Base-by-base conservation (phyloP, 148 eudicot genomes). In the Persicaria tinctoria region DNA sequence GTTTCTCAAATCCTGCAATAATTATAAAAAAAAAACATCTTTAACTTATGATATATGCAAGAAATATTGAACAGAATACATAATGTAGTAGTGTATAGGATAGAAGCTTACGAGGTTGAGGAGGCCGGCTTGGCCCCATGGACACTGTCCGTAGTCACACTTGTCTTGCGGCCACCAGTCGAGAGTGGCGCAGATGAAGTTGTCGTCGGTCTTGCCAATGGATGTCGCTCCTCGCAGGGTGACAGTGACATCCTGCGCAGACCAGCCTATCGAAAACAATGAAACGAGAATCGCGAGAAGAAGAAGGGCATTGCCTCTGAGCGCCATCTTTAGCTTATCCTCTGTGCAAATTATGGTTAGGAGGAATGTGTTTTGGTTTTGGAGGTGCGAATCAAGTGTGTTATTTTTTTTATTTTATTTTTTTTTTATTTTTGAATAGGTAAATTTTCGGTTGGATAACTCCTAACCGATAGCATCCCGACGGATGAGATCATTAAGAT, bases 81-180 rank as follows among this genome's bases (percentile, higher is more conserved):
- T 10, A 11, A 18, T 46, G 12, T 66, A 16, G 11, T 8, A 27
- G 17, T 41, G 20, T 8, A 23, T 2, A 44, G 13, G 51, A 5
- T 4, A 18, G 4, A 3, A 5, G 41, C 72, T n/a, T 82, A 89
- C 90, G 71, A 89, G 77, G 73, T 83, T 80, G 3, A 83, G 72
- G 46, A 85, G 64, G 16, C 82, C 78, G 41, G 88, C 79, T 0
- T 80, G 71, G 3, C 64, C 82, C 92, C 92, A 89, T 0, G 87
- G 85, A 46, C 90, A 88, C n/a, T 68, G 70, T 54, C 53, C 51
- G 57, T 83, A 86, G 41, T 89, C 76, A 72, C 90, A 89, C 59
- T 86, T 86, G 6, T 74, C 49, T 0, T 6, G 5, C 4, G 92
- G 92, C 92, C 92, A 89, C 85, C 85, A 89, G 56, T 86, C 92